Base-by-base conservation (phyloP, 257 asterid species). In the Primulina tabacum region DNA sequence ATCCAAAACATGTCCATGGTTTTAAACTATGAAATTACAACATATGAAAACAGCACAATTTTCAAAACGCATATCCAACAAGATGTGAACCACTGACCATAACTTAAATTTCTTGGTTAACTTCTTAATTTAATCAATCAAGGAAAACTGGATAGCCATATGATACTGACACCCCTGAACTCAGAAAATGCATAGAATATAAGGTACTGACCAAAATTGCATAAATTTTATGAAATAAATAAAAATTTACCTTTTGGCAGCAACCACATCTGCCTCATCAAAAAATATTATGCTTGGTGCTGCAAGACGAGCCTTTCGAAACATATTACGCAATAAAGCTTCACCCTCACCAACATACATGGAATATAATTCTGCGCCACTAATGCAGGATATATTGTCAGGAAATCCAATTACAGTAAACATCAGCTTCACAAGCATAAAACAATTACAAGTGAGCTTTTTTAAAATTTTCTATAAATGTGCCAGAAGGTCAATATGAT, bases 271-370 rank as follows among this genome's bases (percentile, higher is more conserved):
- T 63, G 95, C 97, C 80, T 93, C 99, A 18, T 93, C 99, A 55
- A 93, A 90, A 74, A 93, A 93, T 68, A 93, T 84, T 71, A 93
- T 90, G 87, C 99, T 93, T 60, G 99, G 99, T 33, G 99, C 89
- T 59, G 96, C 96, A 82, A 93, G 96, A 58, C 92, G 88, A 64
- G 99, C 99, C 85, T 90, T 88, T 21, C 89, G 85, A 74, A 93
- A 93, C 30, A 92, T 86, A 69, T 88, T 86, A 28, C 99, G 96
- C 81, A 93, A 64, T 67, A 93, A 80, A 69, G 97, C 92, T 85
- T 93, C 99, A 38, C 99, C 99, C 74, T 93, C 99, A 57, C 99
- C 99, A 75, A 93, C 97, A 70, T 93, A 93, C 99, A 87, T 91
- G 47, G 95, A 87, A 65, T 79, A 93, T 47, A 93, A 77, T 56